Percentiles rank a stretch among this genome's conserved stretches.
phyloP scores from a whole-genome alignment of 2,329 filamentous ascomycete genomes.

The Xylariaceae sp. region DNA sequence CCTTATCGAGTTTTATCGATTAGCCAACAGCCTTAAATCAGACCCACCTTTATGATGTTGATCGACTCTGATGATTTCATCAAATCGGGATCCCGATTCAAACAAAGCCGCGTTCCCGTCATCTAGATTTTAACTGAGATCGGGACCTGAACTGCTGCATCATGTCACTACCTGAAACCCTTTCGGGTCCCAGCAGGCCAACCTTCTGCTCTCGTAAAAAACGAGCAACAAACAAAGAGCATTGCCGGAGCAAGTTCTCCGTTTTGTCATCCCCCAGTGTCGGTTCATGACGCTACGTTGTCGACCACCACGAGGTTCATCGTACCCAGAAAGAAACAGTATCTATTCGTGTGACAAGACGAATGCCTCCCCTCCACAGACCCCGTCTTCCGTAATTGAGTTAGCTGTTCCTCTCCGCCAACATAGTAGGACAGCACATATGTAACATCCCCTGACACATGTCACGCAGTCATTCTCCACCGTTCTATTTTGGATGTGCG shows the following conservation, averaged over 20 bases:
- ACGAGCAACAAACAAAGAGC: too few species aligned
- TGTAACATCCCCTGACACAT: not conserved
- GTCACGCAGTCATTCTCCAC: not conserved
- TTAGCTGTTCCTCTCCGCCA: too few species aligned
- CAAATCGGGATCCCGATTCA: slow-evolving; percentile 13
- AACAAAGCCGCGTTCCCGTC: not conserved
- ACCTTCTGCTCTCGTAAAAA: too few species aligned
- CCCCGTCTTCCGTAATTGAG: not conserved
- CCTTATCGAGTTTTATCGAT: too few species aligned
- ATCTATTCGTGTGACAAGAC: too few species aligned
- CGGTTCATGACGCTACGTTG: slow-evolving; percentile 19
- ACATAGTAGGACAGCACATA: not conserved
- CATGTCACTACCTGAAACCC: not conserved
- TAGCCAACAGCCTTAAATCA: not conserved
- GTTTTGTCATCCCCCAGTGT: not conserved
- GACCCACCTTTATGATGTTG: slow-evolving; percentile 30
- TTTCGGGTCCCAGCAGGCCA: not conserved
- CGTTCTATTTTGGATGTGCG: slow-evolving; percentile 31
- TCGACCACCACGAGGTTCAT: too few species aligned
- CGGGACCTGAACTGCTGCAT: not conserved
- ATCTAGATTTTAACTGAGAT: not conserved
- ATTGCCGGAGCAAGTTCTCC: slow-evolving; percentile 7
- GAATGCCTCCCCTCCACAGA: too few species aligned
- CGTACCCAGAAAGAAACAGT: too few species aligned
- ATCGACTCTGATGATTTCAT: slow-evolving; percentile 38